These are phyloP conservation scores for Lithospermum erythrorhizon DNA, from an alignment of 257 asterid genomes.

Conservation along the genomic window DNA sequence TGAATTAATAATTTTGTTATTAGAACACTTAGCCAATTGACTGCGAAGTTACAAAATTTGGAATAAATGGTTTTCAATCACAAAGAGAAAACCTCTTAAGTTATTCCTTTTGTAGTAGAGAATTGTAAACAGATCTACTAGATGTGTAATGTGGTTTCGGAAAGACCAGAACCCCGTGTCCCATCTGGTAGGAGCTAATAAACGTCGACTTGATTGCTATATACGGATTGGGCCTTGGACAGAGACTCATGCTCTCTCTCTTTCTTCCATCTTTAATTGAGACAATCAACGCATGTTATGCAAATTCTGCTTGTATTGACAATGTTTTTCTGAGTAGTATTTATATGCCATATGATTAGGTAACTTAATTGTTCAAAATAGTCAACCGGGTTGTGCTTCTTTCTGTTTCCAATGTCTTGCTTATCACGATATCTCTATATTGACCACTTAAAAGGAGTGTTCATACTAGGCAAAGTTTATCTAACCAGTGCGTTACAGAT, in stretches of 20 bases:
- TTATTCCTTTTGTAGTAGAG: neutral
- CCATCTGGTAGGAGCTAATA: neutral
- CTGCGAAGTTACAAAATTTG: too few relatives aligned
- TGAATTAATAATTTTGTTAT: too few relatives aligned
- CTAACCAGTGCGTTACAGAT: neutral
- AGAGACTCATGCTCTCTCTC: neutral
- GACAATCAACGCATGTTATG: neutral
- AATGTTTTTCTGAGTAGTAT: neutral
- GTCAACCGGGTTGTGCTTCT: neutral
- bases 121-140: neutral
- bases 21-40: too few relatives aligned
- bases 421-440: neutral
- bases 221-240: neutral
- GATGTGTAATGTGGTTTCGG: neutral
- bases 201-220: neutral
- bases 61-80: too few relatives aligned
- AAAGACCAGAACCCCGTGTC: neutral
- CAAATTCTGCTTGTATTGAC: neutral
- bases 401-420: neutral
- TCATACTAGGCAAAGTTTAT: neutral
- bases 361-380: neutral
- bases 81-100: too few relatives aligned
- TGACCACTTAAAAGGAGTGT: neutral
- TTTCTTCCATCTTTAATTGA: neutral
- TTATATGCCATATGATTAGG: neutral